Evolutionary conservation across 768 basidiomycete genomes (phyloP).

Genomic region (Auriscalpium microsporum): DNA sequence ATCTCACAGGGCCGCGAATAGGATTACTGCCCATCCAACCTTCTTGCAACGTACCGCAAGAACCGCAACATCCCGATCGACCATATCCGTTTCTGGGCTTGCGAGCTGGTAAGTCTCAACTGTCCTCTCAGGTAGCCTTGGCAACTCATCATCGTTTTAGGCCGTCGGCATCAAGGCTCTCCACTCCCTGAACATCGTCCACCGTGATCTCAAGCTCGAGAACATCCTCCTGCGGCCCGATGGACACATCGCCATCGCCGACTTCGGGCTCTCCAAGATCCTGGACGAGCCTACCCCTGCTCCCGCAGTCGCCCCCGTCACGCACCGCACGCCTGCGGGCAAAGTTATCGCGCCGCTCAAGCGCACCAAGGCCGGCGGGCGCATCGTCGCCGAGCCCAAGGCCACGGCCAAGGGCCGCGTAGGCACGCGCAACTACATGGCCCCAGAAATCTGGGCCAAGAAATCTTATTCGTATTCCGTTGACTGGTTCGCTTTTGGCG

Average conservation of each 20-base stretch:
- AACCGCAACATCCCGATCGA: neutral
- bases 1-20: neutral
- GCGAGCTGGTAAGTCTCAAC: constrained; percentile 24
- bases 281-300: neutral
- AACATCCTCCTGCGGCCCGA: constrained; percentile 86
- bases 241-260: constrained; percentile 84
- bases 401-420: constrained; percentile 1
- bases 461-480: constrained; percentile 9
- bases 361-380: neutral
- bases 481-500: constrained; percentile 14
- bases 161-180: constrained; percentile 72
- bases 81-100: constrained; percentile 27
- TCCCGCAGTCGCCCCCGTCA: neutral
- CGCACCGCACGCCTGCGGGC: neutral
- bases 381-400: neutral
- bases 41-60: constrained; percentile 2
- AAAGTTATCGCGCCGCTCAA: neutral
- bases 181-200: constrained; percentile 87
- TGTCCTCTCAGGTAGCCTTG: neutral
- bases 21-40: constrained; percentile 16
- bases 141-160: constrained; percentile 3
- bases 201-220: constrained; percentile 94
- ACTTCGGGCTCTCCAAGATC: constrained; percentile 51
- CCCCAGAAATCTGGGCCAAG: constrained; percentile 9
- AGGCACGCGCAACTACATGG: constrained; percentile 13